A percentile compares a stretch with the other conserved stretches of the same genome.
phyloP scores from a whole-genome alignment of 2,329 filamentous ascomycete species.

The Neofusicoccum cordaticola region DNA sequence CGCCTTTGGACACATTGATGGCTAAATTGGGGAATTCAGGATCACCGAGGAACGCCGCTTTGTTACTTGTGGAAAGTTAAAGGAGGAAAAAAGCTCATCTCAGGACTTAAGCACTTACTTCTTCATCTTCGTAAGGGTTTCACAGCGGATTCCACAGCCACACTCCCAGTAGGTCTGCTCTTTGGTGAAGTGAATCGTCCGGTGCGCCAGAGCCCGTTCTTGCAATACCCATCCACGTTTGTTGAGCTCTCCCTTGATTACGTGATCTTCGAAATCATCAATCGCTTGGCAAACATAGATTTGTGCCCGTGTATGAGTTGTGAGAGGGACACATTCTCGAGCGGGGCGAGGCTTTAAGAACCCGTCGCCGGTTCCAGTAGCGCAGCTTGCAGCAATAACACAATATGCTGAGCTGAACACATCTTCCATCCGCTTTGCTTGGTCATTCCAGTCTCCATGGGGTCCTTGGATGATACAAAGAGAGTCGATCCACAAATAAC shows the following conservation, averaged over 20 bases:
- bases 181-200: slow-evolving; percentile 29
- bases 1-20: neutral
- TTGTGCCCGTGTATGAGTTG: neutral
- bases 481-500: slow-evolving; percentile 26
- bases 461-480: slow-evolving; percentile 22
- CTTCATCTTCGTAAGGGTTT: slow-evolving; percentile 22
- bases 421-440: slow-evolving; percentile 13
- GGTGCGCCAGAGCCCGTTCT: slow-evolving; percentile 26
- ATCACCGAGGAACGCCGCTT: neutral
- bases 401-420: slow-evolving; percentile 14
- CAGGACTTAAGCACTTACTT: slow-evolving; percentile 23
- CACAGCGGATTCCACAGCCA: slow-evolving; percentile 22
- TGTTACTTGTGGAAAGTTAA: neutral
- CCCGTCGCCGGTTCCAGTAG: neutral
- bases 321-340: neutral
- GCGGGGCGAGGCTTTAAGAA: neutral
- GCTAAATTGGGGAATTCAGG: neutral
- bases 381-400: slow-evolving; percentile 15
- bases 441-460: neutral
- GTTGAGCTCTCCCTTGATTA: slow-evolving; percentile 22
- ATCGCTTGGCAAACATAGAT: slow-evolving; percentile 23
- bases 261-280: slow-evolving; percentile 26
- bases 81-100: neutral
- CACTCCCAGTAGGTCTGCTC: slow-evolving; percentile 31
- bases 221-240: slow-evolving; percentile 30